Conservation (phyloP, 495 filamentous ascomycete species). For the Bacidia gigantensis region DNA sequence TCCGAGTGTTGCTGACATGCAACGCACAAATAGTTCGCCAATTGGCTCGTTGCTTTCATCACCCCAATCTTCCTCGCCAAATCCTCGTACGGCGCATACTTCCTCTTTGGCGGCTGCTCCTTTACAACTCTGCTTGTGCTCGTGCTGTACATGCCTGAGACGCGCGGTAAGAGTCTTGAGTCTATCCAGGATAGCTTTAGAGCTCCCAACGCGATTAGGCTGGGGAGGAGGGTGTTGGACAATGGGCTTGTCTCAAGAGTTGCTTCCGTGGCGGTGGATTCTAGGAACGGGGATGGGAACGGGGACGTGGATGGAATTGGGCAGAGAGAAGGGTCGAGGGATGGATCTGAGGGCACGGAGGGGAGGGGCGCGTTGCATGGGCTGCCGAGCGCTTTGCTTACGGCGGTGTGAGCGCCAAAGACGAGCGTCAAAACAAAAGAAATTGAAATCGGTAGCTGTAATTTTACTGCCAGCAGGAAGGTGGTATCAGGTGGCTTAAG, state of each 20-base stretch:
- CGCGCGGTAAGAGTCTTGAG: slow-evolving; percentile 40
- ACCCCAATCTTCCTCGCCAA: slow-evolving; percentile 47
- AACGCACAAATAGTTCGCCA: slow-evolving; percentile 23
- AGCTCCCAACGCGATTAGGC: not conserved
- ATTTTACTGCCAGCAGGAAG: too few relatives aligned
- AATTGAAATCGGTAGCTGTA: too few relatives aligned
- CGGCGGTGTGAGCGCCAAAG: too few relatives aligned
- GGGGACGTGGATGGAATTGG: not conserved
- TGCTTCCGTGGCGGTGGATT: not conserved
- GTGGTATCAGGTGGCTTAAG: too few relatives aligned
- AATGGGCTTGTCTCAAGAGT: not conserved
- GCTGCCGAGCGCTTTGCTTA: too few relatives aligned
- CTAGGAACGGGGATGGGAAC: not conserved
- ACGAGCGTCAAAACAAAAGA: too few relatives aligned
- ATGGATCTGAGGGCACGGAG: too few relatives aligned
- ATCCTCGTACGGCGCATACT: slow-evolving; percentile 45
- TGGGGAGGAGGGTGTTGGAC: not conserved
- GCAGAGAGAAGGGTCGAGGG: too few relatives aligned
- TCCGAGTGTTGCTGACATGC: slow-evolving; percentile 6
- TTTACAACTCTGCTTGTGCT: slow-evolving; percentile 36
- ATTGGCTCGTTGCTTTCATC: slow-evolving; percentile 49
- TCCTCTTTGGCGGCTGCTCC: slow-evolving; percentile 40
- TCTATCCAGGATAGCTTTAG: slow-evolving; percentile 4
- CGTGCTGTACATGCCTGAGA: slow-evolving; percentile 45
- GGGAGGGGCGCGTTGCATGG: too few relatives aligned